Evolutionary conservation across 164 flowering plant genomes (phyloP).

Genomic region (Stephania cephalantha): DNA sequence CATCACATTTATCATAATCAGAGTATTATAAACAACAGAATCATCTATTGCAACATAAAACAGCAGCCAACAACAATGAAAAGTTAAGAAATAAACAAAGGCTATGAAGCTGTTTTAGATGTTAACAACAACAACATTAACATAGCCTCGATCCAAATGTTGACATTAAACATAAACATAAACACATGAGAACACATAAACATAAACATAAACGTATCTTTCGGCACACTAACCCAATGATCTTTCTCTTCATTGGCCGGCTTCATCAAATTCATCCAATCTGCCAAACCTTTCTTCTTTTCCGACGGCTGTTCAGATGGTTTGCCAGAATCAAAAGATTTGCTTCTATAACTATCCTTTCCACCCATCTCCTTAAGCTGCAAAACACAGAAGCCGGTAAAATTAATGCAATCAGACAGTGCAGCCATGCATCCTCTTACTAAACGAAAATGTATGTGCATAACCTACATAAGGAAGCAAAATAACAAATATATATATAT

Average conservation of each 20-base stretch:
- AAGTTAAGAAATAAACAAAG: neutral
- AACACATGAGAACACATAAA: no score
- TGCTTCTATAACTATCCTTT: slow-evolving; percentile 28
- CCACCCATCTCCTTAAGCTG: slow-evolving; percentile 95
- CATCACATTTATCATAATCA: no score
- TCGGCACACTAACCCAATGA: slow-evolving; percentile 66
- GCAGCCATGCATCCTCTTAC: neutral
- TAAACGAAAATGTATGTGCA: neutral
- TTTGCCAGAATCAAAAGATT: slow-evolving; percentile 48
- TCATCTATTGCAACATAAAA: no score
- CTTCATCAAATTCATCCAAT: slow-evolving; percentile 80
- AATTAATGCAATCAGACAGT: neutral
- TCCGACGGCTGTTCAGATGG: slow-evolving; percentile 52
- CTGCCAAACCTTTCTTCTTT: slow-evolving; percentile 73
- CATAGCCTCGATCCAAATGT: no score
- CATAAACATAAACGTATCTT: no score
- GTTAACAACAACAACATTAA: no score
- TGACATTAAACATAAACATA: no score
- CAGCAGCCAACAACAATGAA: neutral
- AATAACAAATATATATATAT: no score
- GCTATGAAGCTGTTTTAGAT: neutral
- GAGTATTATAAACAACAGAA: no score
- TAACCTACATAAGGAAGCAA: neutral
- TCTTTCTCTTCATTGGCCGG: slow-evolving; percentile 93
- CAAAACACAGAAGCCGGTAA: slow-evolving; percentile 6